Evolutionary conservation across 345 rosid genomes (phyloP), one percentile per base, ranked within the genome.

Genomic region (Luvunga scandens): DNA sequence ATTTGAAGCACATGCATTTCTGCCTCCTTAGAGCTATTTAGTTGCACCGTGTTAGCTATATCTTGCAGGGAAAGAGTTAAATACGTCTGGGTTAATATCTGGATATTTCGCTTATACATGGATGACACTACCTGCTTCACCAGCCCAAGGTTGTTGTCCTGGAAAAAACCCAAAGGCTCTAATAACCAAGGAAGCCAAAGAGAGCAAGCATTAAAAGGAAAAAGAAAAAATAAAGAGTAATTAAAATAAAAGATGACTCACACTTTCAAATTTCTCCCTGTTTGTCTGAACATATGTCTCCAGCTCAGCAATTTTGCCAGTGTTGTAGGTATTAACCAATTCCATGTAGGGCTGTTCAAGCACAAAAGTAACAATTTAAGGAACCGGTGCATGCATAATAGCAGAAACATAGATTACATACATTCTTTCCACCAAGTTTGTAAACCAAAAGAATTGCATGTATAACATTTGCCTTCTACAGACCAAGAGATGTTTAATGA

Each of bases 1-100:
- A 97, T 97, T 86, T 93, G 98, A 73, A 97, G 99, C 78, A 97
- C 98, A 80, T 90, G 99, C 94, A 89, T 94, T 83, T 97, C 99
- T 28, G 98, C 99, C 84, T 92, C 98, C 84, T 97, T 97, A 4
- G 97, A 83, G 77, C 88, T 85, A 72, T 75, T 86, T 72, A 97
- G 88, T 76, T 91, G 90, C 84, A 97, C 99, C 25, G 86, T 89
- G 85, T 83, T 87, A 70, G 98, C 98, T 80, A 91, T 97, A 77
- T 94, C 99, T 91, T 97, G 93, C 72, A 97, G 97, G 59, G 99
- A 94, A 69, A 97, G 89, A 78, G 99, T 97, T 85, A 94, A 81
- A 87, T 97, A 97, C 31, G 92, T 94, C 79, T 91, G 99, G 34
- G 98, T 97, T 88, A 97, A 81, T 82, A 94, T 90, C 90, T 93